Evolutionary conservation across 2,329 filamentous ascomycete genomes (phyloP), one percentile per base, ranked within the genome.

Genomic region (Chalara sp.): DNA sequence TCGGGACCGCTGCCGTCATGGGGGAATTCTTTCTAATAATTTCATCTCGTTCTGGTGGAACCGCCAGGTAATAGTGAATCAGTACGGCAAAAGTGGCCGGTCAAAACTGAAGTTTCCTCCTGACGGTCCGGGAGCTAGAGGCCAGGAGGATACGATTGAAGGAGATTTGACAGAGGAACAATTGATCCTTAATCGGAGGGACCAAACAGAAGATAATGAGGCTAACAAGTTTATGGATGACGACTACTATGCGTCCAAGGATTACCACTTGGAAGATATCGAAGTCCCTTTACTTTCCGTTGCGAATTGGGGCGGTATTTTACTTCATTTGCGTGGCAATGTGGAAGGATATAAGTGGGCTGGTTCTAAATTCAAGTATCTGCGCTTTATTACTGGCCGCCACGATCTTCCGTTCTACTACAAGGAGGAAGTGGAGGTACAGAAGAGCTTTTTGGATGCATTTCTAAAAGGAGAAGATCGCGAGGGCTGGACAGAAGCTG

Each of bases 341-440:
- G 73, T 88, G 6, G 74, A 84, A 58, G 84, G 84, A 0, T 88
- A 76, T 51, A 68, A 69, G 1, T 73, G 81, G 46, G 83, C 84
- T 0, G 81, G 82, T 0, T 87, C 83, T 0, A 72, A 80, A 51
- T 70, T 81, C 54, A 88, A 88, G 63, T 89, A 83, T 56, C 71
- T 88, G 0, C 77, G 83, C 5, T 80, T 87, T 63, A 83, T 87
- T 60, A 81, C 78, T 0, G 84, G 85, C 2, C 74, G 85, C 0
- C 84, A 89, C 55, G 84, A 89, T 58, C 70, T 88, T 1, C 84
- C 84, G 0, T 87, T 88, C 63, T 89, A 87, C 67, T 86, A 87
- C 61, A 65, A 76, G 1, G 80, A 87, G 45, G 81, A 87, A 55
- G 83, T 86, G 0, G 80, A 84, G 53, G 58, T 88, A 0, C 85